Evolutionary conservation across 768 basidiomycete genomes (phyloP), one percentile per base, ranked within the genome.

Genomic region (Paxillus ammoniavirescens): DNA sequence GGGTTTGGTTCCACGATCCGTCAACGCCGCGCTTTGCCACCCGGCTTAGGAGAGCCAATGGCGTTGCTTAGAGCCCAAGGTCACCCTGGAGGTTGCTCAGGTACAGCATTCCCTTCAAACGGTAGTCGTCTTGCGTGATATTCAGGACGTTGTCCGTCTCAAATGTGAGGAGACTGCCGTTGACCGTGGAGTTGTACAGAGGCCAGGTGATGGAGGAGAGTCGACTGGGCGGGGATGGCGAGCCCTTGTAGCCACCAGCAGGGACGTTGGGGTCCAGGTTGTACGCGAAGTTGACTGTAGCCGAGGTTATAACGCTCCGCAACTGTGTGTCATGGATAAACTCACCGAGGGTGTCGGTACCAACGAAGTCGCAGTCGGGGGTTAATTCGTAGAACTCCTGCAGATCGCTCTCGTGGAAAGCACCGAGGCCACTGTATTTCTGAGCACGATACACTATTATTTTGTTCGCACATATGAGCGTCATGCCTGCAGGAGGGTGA

Each of bases 361-460:
- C 59, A n/a, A 54, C 41, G 46, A 58, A 58, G 37, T 55, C 56
- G 4, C 57, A 40, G 7, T 17, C 13, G 21, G 35, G 26, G 10
- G 48, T 49, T 40, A 52, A 61, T 56, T 52, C 53, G 58, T 49
- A 53, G 38, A 56, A 52, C 42, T 56, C 48, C 30, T 55, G 37
- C 10, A 54, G 30, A 40, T 63, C 61, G 17, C 52, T 54, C 3
- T 17, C 51, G 46, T 67, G 64, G 49, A 50, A 64, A 28, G 62
- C 52, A 26, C 74, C 74, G 0, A 74, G 54, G 3, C 44, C 13
- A 2, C 52, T 60, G 3, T 56, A 50, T 53, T 72, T 70, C 40
- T 66, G 61, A 12, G 68, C 67, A 52, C 70, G 71, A 59, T 58
- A 70, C 44, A 73, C 75, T 76, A 43, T 3, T 30, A 21, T 7